Evolutionary conservation across 306 rosid genomes (phyloP).

Genomic region (Fagus crenata): DNA sequence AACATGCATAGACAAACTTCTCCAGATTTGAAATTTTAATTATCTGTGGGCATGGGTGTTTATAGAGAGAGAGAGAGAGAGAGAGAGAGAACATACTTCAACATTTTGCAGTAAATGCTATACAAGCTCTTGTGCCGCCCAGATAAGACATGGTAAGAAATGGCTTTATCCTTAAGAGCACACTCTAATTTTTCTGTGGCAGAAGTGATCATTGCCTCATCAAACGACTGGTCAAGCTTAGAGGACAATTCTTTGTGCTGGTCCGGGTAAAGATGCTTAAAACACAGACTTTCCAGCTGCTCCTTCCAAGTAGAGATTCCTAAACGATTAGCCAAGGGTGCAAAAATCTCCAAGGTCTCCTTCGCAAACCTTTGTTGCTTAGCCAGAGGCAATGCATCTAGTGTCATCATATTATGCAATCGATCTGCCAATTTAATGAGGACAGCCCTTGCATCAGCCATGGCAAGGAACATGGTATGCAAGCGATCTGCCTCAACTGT

Average conservation of each 20-base stretch:
- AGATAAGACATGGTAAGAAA: slow-evolving; percentile 71
- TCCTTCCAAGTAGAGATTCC: slow-evolving; percentile 96
- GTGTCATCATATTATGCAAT: slow-evolving; percentile 89
- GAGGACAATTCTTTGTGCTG: slow-evolving; percentile 71
- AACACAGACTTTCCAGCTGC: slow-evolving; percentile 79
- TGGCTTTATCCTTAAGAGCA: slow-evolving; percentile 65
- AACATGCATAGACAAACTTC: background rate
- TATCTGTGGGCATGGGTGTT: background rate
- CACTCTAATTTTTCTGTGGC: slow-evolving; percentile 61
- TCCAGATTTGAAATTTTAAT: slow-evolving; percentile 4
- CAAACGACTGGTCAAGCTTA: slow-evolving; percentile 71
- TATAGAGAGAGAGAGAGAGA: background rate
- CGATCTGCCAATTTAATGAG: slow-evolving; percentile 94
- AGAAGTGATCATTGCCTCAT: slow-evolving; percentile 76
- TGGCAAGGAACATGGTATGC: slow-evolving; percentile 97
- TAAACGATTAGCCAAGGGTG: slow-evolving; percentile 87
- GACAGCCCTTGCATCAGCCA: slow-evolving; percentile 98
- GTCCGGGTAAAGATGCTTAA: slow-evolving; percentile 77
- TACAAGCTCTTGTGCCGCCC: slow-evolving; percentile 95
- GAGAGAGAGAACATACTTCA: slow-evolving; percentile 56
- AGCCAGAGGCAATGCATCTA: slow-evolving; percentile 67
- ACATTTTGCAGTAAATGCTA: slow-evolving; percentile 83
- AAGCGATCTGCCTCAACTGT: slow-evolving; percentile 87
- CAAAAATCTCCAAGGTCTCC: slow-evolving; percentile 97
- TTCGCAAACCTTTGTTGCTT: slow-evolving; percentile 92